Evolutionary conservation across 2,329 filamentous ascomycete species (phyloP).

Genomic region (Sarocladium brachiariae): DNA sequence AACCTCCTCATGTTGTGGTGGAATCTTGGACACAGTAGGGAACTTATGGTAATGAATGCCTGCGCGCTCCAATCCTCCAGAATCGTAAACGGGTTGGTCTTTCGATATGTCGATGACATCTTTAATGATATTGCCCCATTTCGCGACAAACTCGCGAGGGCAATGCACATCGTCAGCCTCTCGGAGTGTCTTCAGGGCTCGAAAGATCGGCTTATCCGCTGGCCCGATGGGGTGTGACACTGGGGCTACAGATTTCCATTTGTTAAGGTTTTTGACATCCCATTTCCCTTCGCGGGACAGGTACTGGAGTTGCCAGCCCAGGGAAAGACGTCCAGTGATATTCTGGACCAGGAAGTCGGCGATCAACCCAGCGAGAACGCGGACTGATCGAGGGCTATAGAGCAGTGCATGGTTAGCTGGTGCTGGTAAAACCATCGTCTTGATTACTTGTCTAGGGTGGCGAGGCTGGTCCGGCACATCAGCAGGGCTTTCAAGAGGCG

Average conservation of each 20-base stretch:
- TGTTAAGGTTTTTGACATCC: conserved; percentile 93
- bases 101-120: conserved; percentile 88
- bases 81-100: conserved; percentile 84
- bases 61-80: conserved; percentile 57
- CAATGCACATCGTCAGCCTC: conserved; percentile 82
- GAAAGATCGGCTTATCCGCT: conserved; percentile 53
- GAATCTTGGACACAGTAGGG: conserved; percentile 86
- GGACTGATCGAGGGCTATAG: conserved; percentile 69
- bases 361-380: conserved; percentile 72
- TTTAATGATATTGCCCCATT: conserved; percentile 61
- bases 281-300: conserved; percentile 88
- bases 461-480: conserved; percentile 40
- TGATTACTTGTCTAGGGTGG: conserved; percentile 50
- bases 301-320: conserved; percentile 87
- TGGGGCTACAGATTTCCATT: conserved; percentile 76
- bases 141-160: conserved; percentile 61
- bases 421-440: conserved; percentile 62
- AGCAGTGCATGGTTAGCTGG: conserved; percentile 80
- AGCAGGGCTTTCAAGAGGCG: conserved; percentile 34
- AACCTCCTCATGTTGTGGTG: conserved; percentile 55
- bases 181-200: conserved; percentile 86
- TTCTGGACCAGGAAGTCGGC: conserved; percentile 72
- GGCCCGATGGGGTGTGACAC: conserved; percentile 70
- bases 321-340: conserved; percentile 69
- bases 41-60: conserved; percentile 77